These are phyloP conservation scores for Aspergillus biplanus DNA, from an alignment of 495 filamentous ascomycete species.

Conservation along the genomic window DNA sequence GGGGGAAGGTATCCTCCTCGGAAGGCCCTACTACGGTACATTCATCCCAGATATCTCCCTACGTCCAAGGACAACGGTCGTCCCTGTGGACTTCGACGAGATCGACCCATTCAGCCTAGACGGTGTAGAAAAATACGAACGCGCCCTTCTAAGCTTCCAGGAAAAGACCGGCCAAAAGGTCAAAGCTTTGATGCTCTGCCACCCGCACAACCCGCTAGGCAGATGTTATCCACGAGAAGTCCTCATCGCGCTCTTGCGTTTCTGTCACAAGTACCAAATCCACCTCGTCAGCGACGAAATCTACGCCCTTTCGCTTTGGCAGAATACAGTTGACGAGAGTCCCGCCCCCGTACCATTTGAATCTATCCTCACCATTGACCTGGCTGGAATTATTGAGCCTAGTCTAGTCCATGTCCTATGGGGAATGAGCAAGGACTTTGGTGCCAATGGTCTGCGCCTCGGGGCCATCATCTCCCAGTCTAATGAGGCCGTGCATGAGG, in stretches of 20 bases:
- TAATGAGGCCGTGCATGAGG: conserved; percentile 45
- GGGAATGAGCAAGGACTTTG: conserved; percentile 66
- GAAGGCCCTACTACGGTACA: conserved; percentile 52
- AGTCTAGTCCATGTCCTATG: conserved; percentile 60
- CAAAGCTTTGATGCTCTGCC: conserved; percentile 57
- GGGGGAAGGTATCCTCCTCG: conserved; percentile 55
- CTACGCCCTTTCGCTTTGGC: conserved; percentile 60
- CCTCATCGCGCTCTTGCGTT: conserved; percentile 47
- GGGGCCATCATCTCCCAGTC: conserved; percentile 54
- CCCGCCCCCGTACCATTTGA: conserved; percentile 45
- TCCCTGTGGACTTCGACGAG: conserved; percentile 49
- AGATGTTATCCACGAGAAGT: conserved; percentile 57
- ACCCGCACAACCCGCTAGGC: conserved; percentile 66
- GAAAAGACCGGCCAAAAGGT: conserved; percentile 37
- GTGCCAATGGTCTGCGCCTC: conserved; percentile 57
- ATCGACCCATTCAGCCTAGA: conserved; percentile 48
- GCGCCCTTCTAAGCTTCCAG: conserved; percentile 36
- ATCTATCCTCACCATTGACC: conserved; percentile 56
- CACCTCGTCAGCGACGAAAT: conserved; percentile 68
- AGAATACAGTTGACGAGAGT: conserved; percentile 34
- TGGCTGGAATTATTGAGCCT: conserved; percentile 51
- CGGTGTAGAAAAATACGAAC: conserved; percentile 47
- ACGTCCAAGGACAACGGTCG: conserved; percentile 34
- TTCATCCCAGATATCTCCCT: conserved; percentile 44
- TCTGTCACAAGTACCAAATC: conserved; percentile 58